Evolutionary conservation across 345 rosid species (phyloP).

Genomic region (Raphanus raphanistrum): DNA sequence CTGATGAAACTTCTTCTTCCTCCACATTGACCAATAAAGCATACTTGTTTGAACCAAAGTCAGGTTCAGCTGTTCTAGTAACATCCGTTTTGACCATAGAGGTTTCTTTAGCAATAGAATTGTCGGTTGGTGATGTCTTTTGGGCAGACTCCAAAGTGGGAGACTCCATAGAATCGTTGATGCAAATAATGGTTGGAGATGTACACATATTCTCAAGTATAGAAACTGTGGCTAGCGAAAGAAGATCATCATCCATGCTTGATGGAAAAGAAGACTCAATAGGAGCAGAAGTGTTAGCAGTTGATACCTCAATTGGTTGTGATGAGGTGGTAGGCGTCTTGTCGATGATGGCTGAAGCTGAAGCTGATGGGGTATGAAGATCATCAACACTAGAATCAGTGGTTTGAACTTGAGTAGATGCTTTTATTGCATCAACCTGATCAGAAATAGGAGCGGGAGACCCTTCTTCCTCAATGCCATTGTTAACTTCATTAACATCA

Average conservation of each 20-base stretch:
- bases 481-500: too few relatives aligned
- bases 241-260: not conserved
- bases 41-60: not conserved
- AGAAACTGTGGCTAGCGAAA: too few relatives aligned
- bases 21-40: not conserved
- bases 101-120: not conserved
- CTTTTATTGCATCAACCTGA: not conserved
- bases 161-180: too few relatives aligned
- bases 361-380: not conserved
- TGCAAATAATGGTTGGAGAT: too few relatives aligned
- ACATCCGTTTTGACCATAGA: not conserved
- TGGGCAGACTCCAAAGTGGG: too few relatives aligned
- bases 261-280: not conserved
- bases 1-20: not conserved
- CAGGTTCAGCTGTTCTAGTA: not conserved
- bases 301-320: too few relatives aligned
- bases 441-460: not conserved
- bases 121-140: too few relatives aligned
- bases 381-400: not conserved
- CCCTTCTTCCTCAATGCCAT: too few relatives aligned
- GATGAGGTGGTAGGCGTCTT: too few relatives aligned
- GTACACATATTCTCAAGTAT: too few relatives aligned
- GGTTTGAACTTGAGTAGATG: not conserved
- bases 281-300: not conserved
- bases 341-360: not conserved